Conservation (phyloP, 2,329 filamentous ascomycete species). For the Fusarium sp. region DNA sequence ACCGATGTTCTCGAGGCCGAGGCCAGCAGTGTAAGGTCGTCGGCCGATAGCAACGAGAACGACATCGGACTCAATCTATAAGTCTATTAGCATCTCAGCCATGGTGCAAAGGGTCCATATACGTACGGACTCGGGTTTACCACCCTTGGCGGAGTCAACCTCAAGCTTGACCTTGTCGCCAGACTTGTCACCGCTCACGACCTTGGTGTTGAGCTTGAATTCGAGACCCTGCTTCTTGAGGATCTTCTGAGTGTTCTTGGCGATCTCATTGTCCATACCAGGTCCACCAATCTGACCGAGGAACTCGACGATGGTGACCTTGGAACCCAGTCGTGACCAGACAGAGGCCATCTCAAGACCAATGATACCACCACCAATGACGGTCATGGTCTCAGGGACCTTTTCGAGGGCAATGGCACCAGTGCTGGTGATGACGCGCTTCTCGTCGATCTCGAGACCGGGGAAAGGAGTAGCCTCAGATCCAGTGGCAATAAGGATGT, state of each 20-base stretch:
- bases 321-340: slow-evolving; percentile 92
- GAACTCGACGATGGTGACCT: slow-evolving; percentile 98
- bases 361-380: slow-evolving; percentile 98
- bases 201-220: slow-evolving; percentile 98
- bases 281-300: slow-evolving; percentile 96
- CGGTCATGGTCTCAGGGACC: slow-evolving; percentile 95
- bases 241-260: slow-evolving; percentile 92
- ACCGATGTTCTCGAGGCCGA: slow-evolving; percentile 94
- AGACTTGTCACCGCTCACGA: slow-evolving; percentile 83
- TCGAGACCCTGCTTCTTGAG: slow-evolving; percentile 97
- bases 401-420: slow-evolving; percentile 90
- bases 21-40: slow-evolving; percentile 90
- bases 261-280: slow-evolving; percentile 95
- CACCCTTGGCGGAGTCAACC: slow-evolving; percentile 93
- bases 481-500: slow-evolving; percentile 97
- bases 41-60: slow-evolving; percentile 97
- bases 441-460: slow-evolving; percentile 94
- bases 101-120: not conserved
- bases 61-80: slow-evolving; percentile 91
- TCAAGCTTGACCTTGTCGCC: slow-evolving; percentile 84
- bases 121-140: slow-evolving; percentile 90
- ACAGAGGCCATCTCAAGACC: slow-evolving; percentile 98
- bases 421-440: slow-evolving; percentile 96
- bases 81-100: slow-evolving; percentile 40
- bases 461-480: slow-evolving; percentile 97